These are phyloP conservation scores for Primulina tabacum DNA, from an alignment of 257 asterid species.

Conservation along the genomic window DNA sequence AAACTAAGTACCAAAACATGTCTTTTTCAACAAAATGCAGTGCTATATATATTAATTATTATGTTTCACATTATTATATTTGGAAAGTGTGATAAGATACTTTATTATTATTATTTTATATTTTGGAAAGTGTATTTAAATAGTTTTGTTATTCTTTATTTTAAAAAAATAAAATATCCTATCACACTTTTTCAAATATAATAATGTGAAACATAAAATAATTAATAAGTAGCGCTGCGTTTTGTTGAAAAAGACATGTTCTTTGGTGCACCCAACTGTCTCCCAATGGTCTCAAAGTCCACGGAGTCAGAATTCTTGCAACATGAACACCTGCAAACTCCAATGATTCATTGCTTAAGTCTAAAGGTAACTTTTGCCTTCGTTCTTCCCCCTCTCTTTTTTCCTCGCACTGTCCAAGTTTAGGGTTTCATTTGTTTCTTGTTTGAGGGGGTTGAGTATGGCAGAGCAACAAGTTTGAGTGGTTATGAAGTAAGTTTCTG, in stretches of 20 bases:
- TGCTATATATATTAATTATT: too few species aligned
- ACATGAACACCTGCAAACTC: not conserved
- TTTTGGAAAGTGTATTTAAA: too few species aligned
- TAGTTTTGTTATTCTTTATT: too few species aligned
- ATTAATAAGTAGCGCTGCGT: too few species aligned
- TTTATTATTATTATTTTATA: too few species aligned
- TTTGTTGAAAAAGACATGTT: constrained; percentile 35
- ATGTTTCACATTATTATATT: too few species aligned
- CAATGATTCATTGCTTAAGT: not conserved
- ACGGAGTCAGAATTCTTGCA: constrained; percentile 28
- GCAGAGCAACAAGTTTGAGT: constrained; percentile 26
- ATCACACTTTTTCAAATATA: too few species aligned
- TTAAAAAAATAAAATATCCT: too few species aligned
- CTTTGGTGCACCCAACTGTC: constrained; percentile 54
- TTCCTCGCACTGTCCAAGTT: constrained; percentile 20
- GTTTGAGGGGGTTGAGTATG: constrained; percentile 20
- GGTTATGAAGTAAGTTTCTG: constrained; percentile 29
- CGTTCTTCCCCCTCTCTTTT: constrained; percentile 43
- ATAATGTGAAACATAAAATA: too few species aligned
- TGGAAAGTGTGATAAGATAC: too few species aligned
- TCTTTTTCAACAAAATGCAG: too few species aligned
- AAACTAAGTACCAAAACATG: too few species aligned
- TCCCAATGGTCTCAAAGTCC: constrained; percentile 24
- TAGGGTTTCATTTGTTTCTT: constrained; percentile 53
- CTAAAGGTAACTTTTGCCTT: constrained; percentile 60